A percentile compares a stretch with the other conserved stretches of the same genome.
These are phyloP conservation scores for Euclidium syriacum DNA, from an alignment of 345 rosid species.

Conservation along the genomic window DNA sequence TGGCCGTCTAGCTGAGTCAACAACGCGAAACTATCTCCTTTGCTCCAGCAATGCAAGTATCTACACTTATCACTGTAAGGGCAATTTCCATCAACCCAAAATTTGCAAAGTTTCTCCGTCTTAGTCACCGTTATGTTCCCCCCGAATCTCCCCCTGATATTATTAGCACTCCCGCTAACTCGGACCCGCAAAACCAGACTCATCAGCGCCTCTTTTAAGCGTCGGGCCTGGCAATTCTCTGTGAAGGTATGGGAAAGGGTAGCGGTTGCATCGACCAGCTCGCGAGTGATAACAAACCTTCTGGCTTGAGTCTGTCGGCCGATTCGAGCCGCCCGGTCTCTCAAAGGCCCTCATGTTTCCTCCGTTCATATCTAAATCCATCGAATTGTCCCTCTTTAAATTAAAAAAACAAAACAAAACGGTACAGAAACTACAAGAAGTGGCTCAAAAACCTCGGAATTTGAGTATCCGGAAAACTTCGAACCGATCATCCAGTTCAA, in stretches of 20 bases:
- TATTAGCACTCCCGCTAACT: constrained; percentile 29
- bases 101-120: constrained; percentile 68
- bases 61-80: constrained; percentile 64
- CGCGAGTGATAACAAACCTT: constrained; percentile 85
- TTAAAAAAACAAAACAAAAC: background rate
- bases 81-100: constrained; percentile 85
- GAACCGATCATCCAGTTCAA: constrained; percentile 7
- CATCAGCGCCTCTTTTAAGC: constrained; percentile 61
- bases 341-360: constrained; percentile 65
- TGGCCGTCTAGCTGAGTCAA: constrained; percentile 91
- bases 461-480: constrained; percentile 12
- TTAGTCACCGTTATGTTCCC: constrained; percentile 44
- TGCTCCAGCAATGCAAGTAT: constrained; percentile 80
- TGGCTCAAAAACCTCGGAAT: background rate
- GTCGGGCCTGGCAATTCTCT: constrained; percentile 49
- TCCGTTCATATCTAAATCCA: constrained; percentile 72
- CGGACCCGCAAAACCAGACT: constrained; percentile 56
- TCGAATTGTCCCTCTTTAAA: constrained; percentile 7
- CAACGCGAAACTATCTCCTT: constrained; percentile 63
- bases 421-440: background rate
- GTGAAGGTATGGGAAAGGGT: constrained; percentile 70
- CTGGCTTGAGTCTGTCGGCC: constrained; percentile 37
- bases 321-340: constrained; percentile 43
- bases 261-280: constrained; percentile 75
- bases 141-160: constrained; percentile 57